Evolutionary conservation across 2,329 filamentous ascomycete species (phyloP), one percentile per base, ranked within the genome.

Genomic region (Helotiales sp.): DNA sequence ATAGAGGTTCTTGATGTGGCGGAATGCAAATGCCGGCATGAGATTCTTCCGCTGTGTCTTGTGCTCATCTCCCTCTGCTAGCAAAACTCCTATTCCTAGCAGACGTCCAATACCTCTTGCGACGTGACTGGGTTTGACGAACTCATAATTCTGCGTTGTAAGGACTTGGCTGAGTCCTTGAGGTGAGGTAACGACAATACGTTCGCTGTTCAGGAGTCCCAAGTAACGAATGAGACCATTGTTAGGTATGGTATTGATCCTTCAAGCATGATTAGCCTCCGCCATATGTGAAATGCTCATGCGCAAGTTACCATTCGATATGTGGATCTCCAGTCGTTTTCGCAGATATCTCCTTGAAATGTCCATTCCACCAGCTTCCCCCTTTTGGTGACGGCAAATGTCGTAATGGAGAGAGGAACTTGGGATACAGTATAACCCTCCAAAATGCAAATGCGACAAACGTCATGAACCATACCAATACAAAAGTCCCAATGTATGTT

Each of bases 51-150:
- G 82, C 75, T 92, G 89, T 66, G 83, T 77, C 75, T 89, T 95
- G 73, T 97, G 93, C 67, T 93, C 90, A 12, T 96, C 90, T n/a
- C 93, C 93, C 73, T 97, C 93, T 1, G 91, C 89, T 10, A 97
- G 77, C 34, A 97, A 74, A 13, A 93, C 76, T 9, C 90, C 89
- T 12, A 87, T 75, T 9, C 91, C 88, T 12, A 93, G 77, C 25
- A 92, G 77, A 22, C 83, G 79, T 1, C 81, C 82, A 3, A 93
- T 75, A 1, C 80, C 78, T 42, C 74, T 73, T 31, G 82, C 76
- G 29, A 90, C 65, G 24, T 78, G 68, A 1, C 66, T 52, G 0
- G 88, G 87, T 69, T 91, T 91, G 44, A 79, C 68, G 63, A 90
- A 93, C 38, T 88, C 83, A 70, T 92, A 91, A 63, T 79, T 85